Percentiles rank a stretch among this genome's conserved stretches.
These are phyloP conservation scores for Oidiodendron maius DNA, from an alignment of 495 filamentous ascomycete species.

Conservation along the genomic window DNA sequence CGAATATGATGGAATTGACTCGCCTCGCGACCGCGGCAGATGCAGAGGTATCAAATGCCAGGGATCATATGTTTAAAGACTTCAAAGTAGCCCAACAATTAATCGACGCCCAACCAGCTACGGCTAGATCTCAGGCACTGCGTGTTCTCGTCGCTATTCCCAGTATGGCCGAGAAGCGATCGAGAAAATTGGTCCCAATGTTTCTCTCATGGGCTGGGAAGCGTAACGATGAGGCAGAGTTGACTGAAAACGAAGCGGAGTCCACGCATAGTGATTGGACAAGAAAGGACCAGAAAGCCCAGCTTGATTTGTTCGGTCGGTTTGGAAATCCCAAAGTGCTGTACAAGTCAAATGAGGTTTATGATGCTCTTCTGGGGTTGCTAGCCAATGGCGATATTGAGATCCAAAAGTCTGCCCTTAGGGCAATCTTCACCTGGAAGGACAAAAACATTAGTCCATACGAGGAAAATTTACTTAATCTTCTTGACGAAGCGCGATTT, in stretches of 20 bases:
- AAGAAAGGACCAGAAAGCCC: conserved; percentile 70
- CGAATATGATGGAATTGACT: conserved; percentile 59
- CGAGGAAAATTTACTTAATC: conserved; percentile 77
- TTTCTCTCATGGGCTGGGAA: conserved; percentile 63
- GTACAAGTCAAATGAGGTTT: conserved; percentile 72
- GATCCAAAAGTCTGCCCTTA: conserved; percentile 77
- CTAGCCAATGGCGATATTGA: conserved; percentile 84
- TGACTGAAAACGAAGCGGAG: conserved; percentile 37
- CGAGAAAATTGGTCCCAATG: conserved; percentile 75
- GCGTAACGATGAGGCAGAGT: conserved; percentile 26
- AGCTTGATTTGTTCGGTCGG: conserved; percentile 75
- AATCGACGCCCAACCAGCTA: conserved; percentile 29
- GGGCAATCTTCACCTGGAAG: conserved; percentile 87
- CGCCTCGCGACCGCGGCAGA: conserved; percentile 32
- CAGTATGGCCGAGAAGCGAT: conserved; percentile 74
- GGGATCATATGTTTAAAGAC: conserved; percentile 39
- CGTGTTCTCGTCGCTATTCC: conserved; percentile 71
- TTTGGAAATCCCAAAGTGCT: conserved; percentile 82
- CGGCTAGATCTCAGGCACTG: conserved; percentile 69
- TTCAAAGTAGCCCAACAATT: conserved; percentile 45
- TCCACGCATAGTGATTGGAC: conserved; percentile 40
- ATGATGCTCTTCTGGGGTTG: conserved; percentile 62
- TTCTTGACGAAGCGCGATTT: conserved; percentile 87
- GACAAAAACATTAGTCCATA: conserved; percentile 66
- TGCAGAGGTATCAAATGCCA: conserved; percentile 31